These are phyloP conservation scores for Thinopyrum elongatum DNA, from an alignment of 176 grass and related monocot species.

Conservation along the genomic window DNA sequence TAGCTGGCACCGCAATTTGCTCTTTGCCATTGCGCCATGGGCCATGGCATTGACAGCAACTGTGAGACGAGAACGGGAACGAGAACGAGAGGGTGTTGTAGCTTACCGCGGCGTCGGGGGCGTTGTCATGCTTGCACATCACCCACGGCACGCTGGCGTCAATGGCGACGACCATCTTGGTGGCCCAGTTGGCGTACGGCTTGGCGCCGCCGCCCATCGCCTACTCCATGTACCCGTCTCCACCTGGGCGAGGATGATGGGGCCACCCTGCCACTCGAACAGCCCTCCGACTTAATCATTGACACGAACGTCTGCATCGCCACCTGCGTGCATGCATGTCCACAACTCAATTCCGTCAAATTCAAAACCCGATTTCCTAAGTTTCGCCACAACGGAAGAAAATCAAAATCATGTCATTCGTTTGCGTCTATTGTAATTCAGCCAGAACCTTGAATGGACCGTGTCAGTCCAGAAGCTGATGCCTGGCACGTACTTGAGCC, in stretches of 20 bases:
- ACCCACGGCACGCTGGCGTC: slow-evolving; percentile 82
- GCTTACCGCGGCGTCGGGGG: slow-evolving; percentile 76
- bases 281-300: slow-evolving; percentile 44
- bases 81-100: no score
- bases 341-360: not conserved
- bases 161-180: slow-evolving; percentile 83
- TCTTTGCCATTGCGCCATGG: not conserved
- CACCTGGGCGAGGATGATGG: slow-evolving; percentile 83
- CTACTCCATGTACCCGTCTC: slow-evolving; percentile 83
- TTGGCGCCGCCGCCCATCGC: slow-evolving; percentile 67
- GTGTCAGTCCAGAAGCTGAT: slow-evolving; percentile 85
- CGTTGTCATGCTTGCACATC: slow-evolving; percentile 99
- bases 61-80: not conserved
- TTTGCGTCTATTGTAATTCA: not conserved
- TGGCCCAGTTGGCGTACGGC: slow-evolving; percentile 70
- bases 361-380: not conserved
- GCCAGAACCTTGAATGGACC: slow-evolving; percentile 71
- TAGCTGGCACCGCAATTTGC: not conserved
- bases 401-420: no score
- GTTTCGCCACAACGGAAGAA: no score
- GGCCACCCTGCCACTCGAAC: not conserved
- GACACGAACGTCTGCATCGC: slow-evolving; percentile 84
- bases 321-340: slow-evolving; percentile 33
- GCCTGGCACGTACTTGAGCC: slow-evolving; percentile 93
- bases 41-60: not conserved